Evolutionary conservation across 345 rosid genomes (phyloP).

Genomic region (Citrus inodora): DNA sequence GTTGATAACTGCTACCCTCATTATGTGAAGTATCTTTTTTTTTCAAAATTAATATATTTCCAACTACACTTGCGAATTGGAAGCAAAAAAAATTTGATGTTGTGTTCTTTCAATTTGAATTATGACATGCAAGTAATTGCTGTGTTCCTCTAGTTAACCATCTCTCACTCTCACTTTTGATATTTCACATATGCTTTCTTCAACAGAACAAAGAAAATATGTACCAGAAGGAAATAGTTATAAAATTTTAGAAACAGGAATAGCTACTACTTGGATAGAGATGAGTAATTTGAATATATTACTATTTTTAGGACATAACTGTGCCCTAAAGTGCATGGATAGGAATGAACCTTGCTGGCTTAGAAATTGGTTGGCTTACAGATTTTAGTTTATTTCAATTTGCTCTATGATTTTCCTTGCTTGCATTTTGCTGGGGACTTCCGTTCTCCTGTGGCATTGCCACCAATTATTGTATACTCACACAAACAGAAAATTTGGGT

Average conservation of each 20-base stretch:
- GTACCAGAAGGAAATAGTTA: not conserved
- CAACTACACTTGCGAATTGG: not conserved
- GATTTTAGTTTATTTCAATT: not conserved
- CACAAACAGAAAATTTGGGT: not conserved
- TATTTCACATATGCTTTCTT: not conserved
- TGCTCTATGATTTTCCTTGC: not conserved
- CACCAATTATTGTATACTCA: not conserved
- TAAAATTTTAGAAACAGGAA: not conserved
- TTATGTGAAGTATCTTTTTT: not conserved
- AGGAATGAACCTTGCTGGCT: not conserved
- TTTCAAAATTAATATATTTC: not conserved
- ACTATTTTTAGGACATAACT: not conserved
- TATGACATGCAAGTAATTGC: not conserved
- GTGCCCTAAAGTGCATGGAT: not conserved
- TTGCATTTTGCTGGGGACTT: not conserved
- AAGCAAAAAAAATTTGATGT: not conserved
- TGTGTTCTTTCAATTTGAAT: not conserved
- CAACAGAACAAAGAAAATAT: not conserved
- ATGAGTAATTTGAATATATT: not conserved
- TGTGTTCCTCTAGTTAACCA: not conserved
- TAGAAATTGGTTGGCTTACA: not conserved
- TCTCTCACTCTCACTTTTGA: not conserved
- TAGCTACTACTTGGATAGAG: not conserved
- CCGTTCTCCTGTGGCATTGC: not conserved
- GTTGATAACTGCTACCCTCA: not conserved